Percentiles rank a stretch among this genome's conserved stretches.
Conservation (phyloP, 2,329 filamentous ascomycete species). For the Aspergillus luchuensis region DNA sequence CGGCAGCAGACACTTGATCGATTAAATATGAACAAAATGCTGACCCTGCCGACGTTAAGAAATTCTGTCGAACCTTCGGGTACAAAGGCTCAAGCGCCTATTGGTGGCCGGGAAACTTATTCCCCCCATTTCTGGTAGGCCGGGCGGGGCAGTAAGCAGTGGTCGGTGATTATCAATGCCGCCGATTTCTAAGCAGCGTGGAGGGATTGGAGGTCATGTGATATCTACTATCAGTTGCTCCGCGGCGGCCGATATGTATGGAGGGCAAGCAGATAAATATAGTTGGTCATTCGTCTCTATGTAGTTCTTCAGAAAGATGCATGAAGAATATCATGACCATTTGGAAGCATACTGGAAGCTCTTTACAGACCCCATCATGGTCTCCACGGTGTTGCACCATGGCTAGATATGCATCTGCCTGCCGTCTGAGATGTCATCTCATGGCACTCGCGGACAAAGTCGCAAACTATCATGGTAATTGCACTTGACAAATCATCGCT, state of each 20-base stretch:
- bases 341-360: not conserved
- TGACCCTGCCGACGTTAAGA: conserved; percentile 17
- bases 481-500: no score
- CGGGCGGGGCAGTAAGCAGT: conserved; percentile 20
- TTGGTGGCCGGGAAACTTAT: conserved; percentile 17
- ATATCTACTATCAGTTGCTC: conserved; percentile 5
- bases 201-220: conserved; percentile 15
- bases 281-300: not conserved
- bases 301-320: not conserved
- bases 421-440: no score
- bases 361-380: not conserved
- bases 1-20: not conserved
- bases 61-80: conserved; percentile 20
- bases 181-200: conserved; percentile 27
- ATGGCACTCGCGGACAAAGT: not conserved
- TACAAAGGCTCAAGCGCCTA: conserved; percentile 17
- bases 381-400: not conserved
- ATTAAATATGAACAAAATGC: conserved; percentile 15
- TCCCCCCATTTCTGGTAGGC: conserved; percentile 10
- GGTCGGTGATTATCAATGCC: conserved; percentile 18
- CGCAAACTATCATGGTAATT: not conserved
- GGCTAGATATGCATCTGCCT: not conserved
- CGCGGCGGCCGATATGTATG: not conserved
- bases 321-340: not conserved
- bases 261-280: not conserved